Evolutionary conservation across 208 protist species (phyloP).

Genomic region (Polymyxa betae): DNA sequence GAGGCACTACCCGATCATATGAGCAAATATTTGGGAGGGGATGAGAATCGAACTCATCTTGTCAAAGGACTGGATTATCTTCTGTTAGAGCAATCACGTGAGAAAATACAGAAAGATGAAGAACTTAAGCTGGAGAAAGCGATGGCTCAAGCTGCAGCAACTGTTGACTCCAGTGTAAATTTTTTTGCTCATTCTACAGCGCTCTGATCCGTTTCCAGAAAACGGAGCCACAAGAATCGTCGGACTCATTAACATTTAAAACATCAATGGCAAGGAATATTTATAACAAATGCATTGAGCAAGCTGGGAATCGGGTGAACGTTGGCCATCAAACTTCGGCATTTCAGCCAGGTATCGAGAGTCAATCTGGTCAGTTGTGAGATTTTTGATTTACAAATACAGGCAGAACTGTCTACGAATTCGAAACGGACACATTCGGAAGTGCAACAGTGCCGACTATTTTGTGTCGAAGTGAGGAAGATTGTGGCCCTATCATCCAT

Average conservation of each 20-base stretch:
- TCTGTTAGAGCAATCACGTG: constrained; percentile 8
- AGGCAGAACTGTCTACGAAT: constrained; percentile 25
- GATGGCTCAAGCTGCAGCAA: not conserved
- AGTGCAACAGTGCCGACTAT: constrained; percentile 15
- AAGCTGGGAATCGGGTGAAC: not conserved
- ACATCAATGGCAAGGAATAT: constrained; percentile 12
- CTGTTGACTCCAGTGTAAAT: not conserved
- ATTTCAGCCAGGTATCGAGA: constrained; percentile 27
- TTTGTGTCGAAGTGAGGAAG: not conserved
- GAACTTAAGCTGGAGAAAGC: constrained; percentile 2
- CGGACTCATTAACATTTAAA: not conserved
- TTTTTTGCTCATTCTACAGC: not conserved
- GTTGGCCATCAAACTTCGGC: not conserved
- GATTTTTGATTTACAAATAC: not conserved
- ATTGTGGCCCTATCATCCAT: not conserved
- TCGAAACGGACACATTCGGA: constrained; percentile 10
- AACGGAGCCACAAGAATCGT: not conserved
- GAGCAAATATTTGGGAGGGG: constrained; percentile 43
- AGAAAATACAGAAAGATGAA: constrained; percentile 15
- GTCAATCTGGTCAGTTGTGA: not conserved
- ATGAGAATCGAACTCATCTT: constrained; percentile 8
- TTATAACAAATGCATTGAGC: constrained; percentile 11
- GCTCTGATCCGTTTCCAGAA: not conserved
- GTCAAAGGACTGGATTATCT: constrained; percentile 49
- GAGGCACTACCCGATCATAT: constrained; percentile 11